Conservation (phyloP, 1,284 basidiomycete species). For the Xerocomus minutiporus region DNA sequence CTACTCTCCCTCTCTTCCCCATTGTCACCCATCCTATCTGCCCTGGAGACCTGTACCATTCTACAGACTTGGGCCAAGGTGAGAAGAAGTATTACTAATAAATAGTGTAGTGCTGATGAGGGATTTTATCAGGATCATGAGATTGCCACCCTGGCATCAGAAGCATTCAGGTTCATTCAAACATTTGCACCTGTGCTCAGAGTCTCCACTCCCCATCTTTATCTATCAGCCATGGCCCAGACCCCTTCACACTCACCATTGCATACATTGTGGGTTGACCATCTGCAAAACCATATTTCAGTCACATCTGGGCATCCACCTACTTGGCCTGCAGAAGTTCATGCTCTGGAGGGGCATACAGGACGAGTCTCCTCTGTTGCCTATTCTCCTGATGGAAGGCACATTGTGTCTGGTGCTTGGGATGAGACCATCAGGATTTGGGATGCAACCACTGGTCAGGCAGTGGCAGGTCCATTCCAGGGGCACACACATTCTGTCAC, state of each 20-base stretch:
- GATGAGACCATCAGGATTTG: not conserved
- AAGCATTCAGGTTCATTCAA: no score
- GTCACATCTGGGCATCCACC: no score
- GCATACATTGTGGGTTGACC: no score
- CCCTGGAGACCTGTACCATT: not conserved
- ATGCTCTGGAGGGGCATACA: not conserved
- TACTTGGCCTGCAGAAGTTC: no score
- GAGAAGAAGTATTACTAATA: not conserved
- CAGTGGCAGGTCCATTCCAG: no score
- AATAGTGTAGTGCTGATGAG: not conserved
- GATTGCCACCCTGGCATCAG: not conserved
- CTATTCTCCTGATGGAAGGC: not conserved
- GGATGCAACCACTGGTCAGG: not conserved
- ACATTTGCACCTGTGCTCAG: no score
- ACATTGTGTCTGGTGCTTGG: not conserved
- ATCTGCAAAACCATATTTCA: no score
- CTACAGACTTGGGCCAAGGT: not conserved
- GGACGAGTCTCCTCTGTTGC: not conserved
- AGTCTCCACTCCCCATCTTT: no score
- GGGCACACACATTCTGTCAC: not conserved
- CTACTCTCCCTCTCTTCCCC: no score
- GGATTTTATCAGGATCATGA: not conserved
- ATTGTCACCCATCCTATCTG: no score
- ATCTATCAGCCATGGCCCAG: no score
- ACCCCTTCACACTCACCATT: no score